A percentile compares a stretch with the other conserved stretches of the same genome.
phyloP scores from a whole-genome alignment of 2,329 filamentous ascomycete species.

The Talaromyces sp. region DNA sequence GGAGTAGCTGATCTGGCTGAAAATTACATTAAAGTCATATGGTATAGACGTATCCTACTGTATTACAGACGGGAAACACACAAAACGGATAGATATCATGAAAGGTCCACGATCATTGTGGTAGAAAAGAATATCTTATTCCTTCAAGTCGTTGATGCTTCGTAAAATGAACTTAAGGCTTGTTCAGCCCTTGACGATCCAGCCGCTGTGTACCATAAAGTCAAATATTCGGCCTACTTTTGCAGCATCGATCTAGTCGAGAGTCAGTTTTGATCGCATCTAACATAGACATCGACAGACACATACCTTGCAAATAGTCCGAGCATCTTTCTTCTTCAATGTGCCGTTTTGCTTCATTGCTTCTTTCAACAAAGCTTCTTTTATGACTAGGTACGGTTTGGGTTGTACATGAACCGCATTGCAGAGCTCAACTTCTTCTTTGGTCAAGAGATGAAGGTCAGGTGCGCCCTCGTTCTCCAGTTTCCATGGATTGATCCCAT shows the following conservation, averaged over 20 bases:
- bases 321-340: slow-evolving; percentile 91
- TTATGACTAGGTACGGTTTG: slow-evolving; percentile 92
- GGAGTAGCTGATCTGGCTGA: not conserved
- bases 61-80: not conserved
- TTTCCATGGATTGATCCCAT: slow-evolving; percentile 51
- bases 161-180: not conserved
- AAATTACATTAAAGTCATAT: not conserved
- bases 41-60: not conserved
- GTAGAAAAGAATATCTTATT: not conserved
- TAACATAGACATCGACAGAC: not conserved
- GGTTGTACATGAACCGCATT: slow-evolving; percentile 79
- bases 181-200: slow-evolving; percentile 71
- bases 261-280: slow-evolving; percentile 15
- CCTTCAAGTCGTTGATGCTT: not conserved
- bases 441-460: slow-evolving; percentile 80
- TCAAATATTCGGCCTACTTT: slow-evolving; percentile 88
- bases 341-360: slow-evolving; percentile 82
- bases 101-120: not conserved
- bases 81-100: not conserved
- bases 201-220: slow-evolving; percentile 89
- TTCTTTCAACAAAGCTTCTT: slow-evolving; percentile 87
- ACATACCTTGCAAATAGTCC: slow-evolving; percentile 68
- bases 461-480: slow-evolving; percentile 70
- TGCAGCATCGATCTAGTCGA: slow-evolving; percentile 66
- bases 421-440: slow-evolving; percentile 83